Base-by-base conservation (phyloP, 2,329 filamentous ascomycete genomes). In the Fusarium sulawesiense region DNA sequence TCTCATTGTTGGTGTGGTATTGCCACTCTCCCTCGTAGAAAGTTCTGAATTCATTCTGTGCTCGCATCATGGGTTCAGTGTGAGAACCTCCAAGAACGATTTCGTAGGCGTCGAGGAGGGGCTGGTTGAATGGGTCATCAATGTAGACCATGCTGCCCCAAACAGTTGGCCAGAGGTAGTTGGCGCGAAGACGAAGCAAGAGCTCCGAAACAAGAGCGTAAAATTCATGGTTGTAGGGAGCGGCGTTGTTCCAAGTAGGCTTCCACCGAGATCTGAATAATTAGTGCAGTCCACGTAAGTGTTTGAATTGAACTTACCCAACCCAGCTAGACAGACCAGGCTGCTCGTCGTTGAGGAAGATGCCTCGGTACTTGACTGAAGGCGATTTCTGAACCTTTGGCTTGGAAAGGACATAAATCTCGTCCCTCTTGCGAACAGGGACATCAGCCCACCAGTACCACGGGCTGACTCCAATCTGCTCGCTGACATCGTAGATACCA, bases 81-180 rank as follows among this genome's bases (percentile, higher is more conserved):
- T 93, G 92, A 12, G 88, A 91, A 10, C 89, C 91, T 5, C 90
- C 90, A 76, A 93, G 87, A 1, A 93, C 90, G 60, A 93, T 87
- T 42, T 89, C 91, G 75, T 89, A 93, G n/a, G 90, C 90, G 72
- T 93, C 89, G 0, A 91, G 89, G 7, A 92, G 83, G 0, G 89
- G 87, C 75, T 92, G 89, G 71, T 89, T 93, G 30, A 85, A 83
- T 4, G 87, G 83, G 74, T 93, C 91, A 65, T 93, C 92, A 2
- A 92, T 86, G 74, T 89, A 88, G 74, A 93, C 92, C 84, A 92
- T 92, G 68, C 85, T 87, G 8, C 85, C 87, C 92, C 91, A 93
- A 76, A 88, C 83, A 2, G 90, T 86, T 1, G 91, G 92, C 91
- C 92, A 93, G 51, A 93, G 81, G 73, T 93, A 93, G 77, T 93